Evolutionary conservation across 805 yeast species (phyloP).

Genomic region (Kodamaea sagamina): DNA sequence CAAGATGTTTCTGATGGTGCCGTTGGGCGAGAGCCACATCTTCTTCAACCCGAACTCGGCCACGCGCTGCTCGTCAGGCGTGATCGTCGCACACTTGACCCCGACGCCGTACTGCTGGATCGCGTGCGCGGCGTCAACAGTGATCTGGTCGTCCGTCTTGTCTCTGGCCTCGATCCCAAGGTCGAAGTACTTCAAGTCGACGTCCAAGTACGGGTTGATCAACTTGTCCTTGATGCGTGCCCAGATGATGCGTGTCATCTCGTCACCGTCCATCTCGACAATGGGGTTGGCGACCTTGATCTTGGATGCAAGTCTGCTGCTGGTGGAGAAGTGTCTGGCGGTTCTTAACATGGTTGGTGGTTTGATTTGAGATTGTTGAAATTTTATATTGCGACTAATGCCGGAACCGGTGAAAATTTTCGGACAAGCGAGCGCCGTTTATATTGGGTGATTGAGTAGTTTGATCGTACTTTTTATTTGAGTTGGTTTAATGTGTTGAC

Average conservation of each 20-base stretch:
- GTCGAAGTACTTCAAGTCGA: conserved; percentile 90
- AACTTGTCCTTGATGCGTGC: conserved; percentile 81
- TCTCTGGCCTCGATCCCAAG: conserved; percentile 86
- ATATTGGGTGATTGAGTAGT: too few relatives aligned
- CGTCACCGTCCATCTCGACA: conserved; percentile 98
- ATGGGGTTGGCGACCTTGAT: conserved; percentile 83
- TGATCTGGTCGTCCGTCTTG: conserved; percentile 83
- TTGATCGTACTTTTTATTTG: not conserved
- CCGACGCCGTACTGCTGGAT: conserved; percentile 88
- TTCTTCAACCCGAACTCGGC: conserved; percentile 86
- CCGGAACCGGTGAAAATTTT: not conserved
- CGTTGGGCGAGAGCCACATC: conserved; percentile 98
- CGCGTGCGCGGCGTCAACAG: conserved; percentile 87
- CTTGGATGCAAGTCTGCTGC: conserved; percentile 37
- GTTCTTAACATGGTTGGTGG: conserved; percentile 7
- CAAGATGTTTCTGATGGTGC: conserved; percentile 91
- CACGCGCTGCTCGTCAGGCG: conserved; percentile 97
- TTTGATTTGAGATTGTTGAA: not conserved
- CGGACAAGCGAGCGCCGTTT: too few relatives aligned
- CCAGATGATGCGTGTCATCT: conserved; percentile 97
- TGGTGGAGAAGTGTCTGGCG: conserved; percentile 9
- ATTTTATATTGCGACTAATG: not conserved
- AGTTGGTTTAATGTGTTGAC: not conserved
- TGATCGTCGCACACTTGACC: conserved; percentile 95
- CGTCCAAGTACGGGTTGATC: conserved; percentile 79